These are phyloP conservation scores for Colletotrichum tamarilloi DNA, from an alignment of 2,329 filamentous ascomycete species.

Conservation along the genomic window DNA sequence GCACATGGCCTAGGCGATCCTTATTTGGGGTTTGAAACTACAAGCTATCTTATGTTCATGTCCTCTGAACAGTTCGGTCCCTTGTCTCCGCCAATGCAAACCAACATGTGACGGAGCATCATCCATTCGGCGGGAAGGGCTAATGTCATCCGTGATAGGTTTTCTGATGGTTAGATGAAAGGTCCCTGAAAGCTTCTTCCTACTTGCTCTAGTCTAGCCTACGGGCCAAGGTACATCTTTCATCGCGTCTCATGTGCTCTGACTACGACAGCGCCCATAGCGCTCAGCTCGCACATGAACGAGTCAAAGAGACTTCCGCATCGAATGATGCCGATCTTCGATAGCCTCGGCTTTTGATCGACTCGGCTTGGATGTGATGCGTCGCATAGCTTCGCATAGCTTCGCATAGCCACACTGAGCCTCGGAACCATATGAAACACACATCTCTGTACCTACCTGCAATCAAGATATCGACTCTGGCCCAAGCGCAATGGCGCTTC, in stretches of 20 bases:
- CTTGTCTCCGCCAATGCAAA: background rate
- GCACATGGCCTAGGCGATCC: background rate
- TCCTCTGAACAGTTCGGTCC: background rate
- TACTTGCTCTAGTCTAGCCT: background rate
- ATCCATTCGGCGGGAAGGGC: no score
- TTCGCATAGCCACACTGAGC: background rate
- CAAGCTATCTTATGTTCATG: background rate
- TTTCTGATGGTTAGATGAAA: background rate
- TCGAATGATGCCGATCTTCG: background rate
- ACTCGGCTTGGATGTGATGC: background rate
- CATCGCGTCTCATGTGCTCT: background rate
- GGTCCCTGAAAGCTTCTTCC: background rate
- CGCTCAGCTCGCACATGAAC: background rate
- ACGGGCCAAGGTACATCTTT: background rate
- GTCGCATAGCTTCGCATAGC: no score
- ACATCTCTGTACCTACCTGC: background rate
- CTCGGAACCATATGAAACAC: background rate
- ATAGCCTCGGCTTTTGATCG: background rate
- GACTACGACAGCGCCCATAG: background rate
- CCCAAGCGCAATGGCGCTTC: background rate
- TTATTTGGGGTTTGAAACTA: background rate
- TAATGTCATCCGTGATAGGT: background rate
- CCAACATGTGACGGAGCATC: background rate
- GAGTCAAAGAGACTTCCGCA: background rate
- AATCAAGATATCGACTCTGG: background rate